phyloP scores from a whole-genome alignment of 2,329 filamentous ascomycete genomes.

The Sphaerostilbella broomeana region DNA sequence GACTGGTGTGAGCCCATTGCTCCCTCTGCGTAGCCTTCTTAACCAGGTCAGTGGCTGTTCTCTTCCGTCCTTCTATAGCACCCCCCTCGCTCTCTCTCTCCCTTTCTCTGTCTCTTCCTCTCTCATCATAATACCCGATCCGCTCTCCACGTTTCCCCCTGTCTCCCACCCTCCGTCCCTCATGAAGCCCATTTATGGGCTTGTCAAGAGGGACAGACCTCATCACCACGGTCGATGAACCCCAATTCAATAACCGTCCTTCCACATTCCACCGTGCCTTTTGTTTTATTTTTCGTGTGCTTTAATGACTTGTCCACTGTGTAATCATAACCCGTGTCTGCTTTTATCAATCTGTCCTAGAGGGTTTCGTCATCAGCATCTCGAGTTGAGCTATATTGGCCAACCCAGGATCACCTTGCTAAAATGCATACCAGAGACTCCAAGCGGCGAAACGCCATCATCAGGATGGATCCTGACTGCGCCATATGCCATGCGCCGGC shows the following conservation, averaged over 20 bases:
- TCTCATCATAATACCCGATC: conserved; percentile 13
- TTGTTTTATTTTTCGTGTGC: conserved; percentile 6
- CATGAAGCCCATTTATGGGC: conserved; percentile 25
- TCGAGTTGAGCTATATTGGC: conserved; percentile 9
- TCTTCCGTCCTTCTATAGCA: conserved; percentile 2
- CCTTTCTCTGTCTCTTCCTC: conserved; percentile 16
- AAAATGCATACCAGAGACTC: conserved; percentile 48
- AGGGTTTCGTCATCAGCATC: conserved; percentile 4
- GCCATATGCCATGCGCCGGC: conserved; percentile 59
- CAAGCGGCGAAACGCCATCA: conserved; percentile 40
- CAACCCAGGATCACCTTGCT: conserved; percentile 24
- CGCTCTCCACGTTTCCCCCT: conserved; percentile 14
- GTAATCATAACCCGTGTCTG: conserved; percentile 16
- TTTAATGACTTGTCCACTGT: conserved; percentile 15
- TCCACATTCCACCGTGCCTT: conserved; percentile 5
- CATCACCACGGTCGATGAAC: conserved; percentile 16
- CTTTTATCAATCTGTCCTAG: conserved; percentile 6
- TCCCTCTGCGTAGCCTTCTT: conserved; percentile 16
- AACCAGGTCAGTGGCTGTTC: conserved; percentile 25
- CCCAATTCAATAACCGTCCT: conserved; percentile 3
- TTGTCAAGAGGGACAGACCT: conserved; percentile 21
- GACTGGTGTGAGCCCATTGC: conserved; percentile 12
- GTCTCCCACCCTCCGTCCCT: conserved; percentile 15
- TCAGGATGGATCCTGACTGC: conserved; percentile 64
- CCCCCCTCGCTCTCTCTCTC: conserved; percentile 11